Evolutionary conservation across 2,329 filamentous ascomycete genomes (phyloP).

Genomic region (Talaromyces sp.): DNA sequence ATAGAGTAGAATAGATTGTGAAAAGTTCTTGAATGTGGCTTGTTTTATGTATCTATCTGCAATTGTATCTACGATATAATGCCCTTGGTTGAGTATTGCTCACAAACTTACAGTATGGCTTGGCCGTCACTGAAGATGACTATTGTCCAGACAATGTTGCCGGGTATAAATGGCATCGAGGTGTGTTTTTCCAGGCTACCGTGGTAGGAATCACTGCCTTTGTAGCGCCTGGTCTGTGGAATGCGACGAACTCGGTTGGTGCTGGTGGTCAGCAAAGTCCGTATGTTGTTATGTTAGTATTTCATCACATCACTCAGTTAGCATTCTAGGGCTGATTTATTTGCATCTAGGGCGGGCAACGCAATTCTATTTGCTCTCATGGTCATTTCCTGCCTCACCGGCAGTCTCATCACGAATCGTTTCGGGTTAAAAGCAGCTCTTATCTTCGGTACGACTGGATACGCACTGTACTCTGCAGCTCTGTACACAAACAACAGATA

Average conservation of each 20-base stretch:
- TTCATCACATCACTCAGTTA: too few species aligned
- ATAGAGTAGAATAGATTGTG: too few species aligned
- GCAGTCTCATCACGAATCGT: neutral
- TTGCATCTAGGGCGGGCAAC: neutral
- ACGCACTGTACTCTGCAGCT: neutral
- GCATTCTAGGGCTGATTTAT: neutral
- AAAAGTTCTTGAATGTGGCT: neutral
- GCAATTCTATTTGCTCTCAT: neutral
- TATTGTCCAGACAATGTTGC: neutral
- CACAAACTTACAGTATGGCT: too few species aligned
- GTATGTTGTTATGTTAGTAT: neutral
- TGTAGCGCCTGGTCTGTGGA: neutral
- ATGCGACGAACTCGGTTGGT: neutral
- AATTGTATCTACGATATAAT: neutral
- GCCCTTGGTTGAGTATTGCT: too few species aligned
- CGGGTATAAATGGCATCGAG: neutral
- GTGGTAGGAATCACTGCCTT: neutral
- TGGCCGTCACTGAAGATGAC: neutral
- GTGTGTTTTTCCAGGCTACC: neutral
- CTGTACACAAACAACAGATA: constrained; percentile 44
- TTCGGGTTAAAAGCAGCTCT: neutral
- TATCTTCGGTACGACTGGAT: neutral
- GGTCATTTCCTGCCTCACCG: neutral
- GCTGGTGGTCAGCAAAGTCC: neutral
- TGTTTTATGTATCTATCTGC: neutral